Evolutionary conservation across 2,329 filamentous ascomycete genomes (phyloP), one percentile per base, ranked within the genome.

Genomic region (Hortaea sp.): DNA sequence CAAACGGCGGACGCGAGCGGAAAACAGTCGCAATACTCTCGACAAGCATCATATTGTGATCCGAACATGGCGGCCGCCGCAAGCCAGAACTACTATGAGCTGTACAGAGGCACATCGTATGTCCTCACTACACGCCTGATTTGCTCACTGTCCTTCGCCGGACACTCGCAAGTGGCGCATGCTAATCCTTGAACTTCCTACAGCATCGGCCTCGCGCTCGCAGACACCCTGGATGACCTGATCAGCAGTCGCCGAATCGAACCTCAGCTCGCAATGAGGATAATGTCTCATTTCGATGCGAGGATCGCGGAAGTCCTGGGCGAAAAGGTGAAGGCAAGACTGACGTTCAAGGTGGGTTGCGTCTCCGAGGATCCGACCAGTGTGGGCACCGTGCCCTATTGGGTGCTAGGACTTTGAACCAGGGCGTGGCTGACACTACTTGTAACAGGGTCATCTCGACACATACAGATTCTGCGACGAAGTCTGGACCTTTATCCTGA

Each of bases 401-500:
- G 30, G 29, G n/a, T 35, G 20, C 12, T n/a, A 39, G 37, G 11
- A 5, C 10, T 9, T 12, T 27, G 10, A 12, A 2, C 20, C 20
- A 2, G 20, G 20, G 20, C 20, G 20, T 20, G 20, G 20, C 20
- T 20, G 20, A 20, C 20, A 20, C 20, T 20, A 4, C 20, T 20
- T 20, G 20, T 7, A 46, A 41, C 58, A 95, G 90, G 92, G 92
- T 41, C 92, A 94, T 63, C 82, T 98, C 53, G 89, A 97, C 66
- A 97, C 92, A 11, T 98, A 98, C 73, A 85, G 92, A 57, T 98
- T 98, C 77, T 98, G 92, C 73, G 92, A 98, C 69, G 92, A 98
- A 71, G 92, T 98, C 49, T 98, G 92, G 92, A 98, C 92, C 1
- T 98, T 98, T 67, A 78, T 98, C 48, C 94, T 98, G 69, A 95